Evolutionary conservation across 2,329 filamentous ascomycete species (phyloP).

Genomic region (Metarhizium rileyi): DNA sequence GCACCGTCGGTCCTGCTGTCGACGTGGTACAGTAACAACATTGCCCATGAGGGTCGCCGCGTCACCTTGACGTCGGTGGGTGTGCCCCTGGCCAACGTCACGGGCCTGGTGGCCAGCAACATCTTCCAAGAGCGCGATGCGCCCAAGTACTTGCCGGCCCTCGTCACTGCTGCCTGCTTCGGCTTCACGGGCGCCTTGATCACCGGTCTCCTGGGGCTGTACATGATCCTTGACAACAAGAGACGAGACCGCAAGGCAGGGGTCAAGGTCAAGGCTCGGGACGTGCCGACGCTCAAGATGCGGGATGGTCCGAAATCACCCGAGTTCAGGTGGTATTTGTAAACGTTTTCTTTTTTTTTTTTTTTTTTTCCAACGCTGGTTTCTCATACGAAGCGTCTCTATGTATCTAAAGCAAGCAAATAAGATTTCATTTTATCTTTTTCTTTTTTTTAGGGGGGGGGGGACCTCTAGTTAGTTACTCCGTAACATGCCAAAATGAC

Average conservation of each 20-base stretch:
- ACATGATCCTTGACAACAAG: slow-evolving; percentile 48
- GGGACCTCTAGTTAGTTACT: too few relatives aligned
- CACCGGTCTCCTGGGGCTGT: slow-evolving; percentile 44
- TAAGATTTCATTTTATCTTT: not conserved
- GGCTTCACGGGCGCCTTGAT: slow-evolving; percentile 50
- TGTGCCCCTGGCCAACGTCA: slow-evolving; percentile 66
- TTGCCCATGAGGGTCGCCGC: slow-evolving; percentile 65
- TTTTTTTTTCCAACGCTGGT: not conserved
- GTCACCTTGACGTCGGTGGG: slow-evolving; percentile 61
- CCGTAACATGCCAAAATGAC: not conserved
- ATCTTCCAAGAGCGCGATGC: slow-evolving; percentile 57
- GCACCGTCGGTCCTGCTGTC: slow-evolving; percentile 62
- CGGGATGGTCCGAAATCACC: slow-evolving; percentile 35
- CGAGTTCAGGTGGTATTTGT: slow-evolving; percentile 43
- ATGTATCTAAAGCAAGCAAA: not conserved
- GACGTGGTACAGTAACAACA: slow-evolving; percentile 70
- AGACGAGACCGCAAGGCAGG: slow-evolving; percentile 45
- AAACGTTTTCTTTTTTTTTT: slow-evolving; percentile 1
- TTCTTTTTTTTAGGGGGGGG: too few relatives aligned
- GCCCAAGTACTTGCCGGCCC: slow-evolving; percentile 56
- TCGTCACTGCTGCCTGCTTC: slow-evolving; percentile 56
- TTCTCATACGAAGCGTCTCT: not conserved
- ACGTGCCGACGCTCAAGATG: slow-evolving; percentile 40
- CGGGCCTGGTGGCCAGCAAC: slow-evolving; percentile 61
- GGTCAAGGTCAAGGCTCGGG: slow-evolving; percentile 30